Evolutionary conservation across 1,139 yeast genomes (phyloP).

Genomic region (Magnusiomyces magnusii): DNA sequence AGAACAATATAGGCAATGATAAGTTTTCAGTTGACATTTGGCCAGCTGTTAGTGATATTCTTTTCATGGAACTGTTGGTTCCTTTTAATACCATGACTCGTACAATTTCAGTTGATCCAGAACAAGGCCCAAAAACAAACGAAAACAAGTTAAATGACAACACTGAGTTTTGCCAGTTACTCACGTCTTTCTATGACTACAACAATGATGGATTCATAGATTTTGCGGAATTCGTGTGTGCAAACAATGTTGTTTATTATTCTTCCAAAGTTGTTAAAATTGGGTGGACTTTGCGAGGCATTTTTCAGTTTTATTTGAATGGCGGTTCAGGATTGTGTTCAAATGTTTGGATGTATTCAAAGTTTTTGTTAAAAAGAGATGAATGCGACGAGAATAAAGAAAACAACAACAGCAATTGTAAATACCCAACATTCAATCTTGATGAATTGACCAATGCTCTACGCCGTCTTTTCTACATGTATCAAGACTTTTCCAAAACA

Average conservation of each 20-base stretch:
- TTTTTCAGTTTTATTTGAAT: not conserved
- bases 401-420: not conserved
- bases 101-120: not conserved
- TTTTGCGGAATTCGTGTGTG: not conserved
- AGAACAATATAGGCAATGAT: too few relatives aligned
- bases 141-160: not conserved
- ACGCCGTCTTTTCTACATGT: not conserved
- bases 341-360: not conserved
- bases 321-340: not conserved
- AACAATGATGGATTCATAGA: constrained; percentile 1
- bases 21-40: not conserved
- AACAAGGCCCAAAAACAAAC: not conserved
- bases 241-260: not conserved
- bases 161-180: not conserved
- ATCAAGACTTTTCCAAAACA: not conserved
- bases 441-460: not conserved
- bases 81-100: not conserved
- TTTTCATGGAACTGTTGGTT: not conserved
- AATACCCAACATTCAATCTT: not conserved
- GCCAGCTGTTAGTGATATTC: not conserved
- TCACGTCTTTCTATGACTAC: not conserved
- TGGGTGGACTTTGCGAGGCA: not conserved
- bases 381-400: not conserved
- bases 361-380: not conserved
- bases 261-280: not conserved